Evolutionary conservation across 352 stramenopile genomes (phyloP).

Genomic region (Elongisporangium anandrum): DNA sequence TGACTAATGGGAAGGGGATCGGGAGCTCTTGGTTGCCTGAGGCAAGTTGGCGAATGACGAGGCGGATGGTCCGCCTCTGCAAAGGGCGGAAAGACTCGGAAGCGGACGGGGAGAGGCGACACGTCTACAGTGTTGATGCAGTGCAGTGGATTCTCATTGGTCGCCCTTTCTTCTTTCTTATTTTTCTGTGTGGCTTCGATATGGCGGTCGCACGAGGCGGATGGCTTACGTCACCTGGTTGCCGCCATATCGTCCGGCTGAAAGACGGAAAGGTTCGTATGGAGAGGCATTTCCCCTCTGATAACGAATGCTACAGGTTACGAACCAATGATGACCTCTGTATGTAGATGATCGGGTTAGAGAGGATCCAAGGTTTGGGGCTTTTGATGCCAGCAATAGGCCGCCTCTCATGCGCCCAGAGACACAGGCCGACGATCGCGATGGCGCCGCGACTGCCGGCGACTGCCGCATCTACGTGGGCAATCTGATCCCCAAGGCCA

Average conservation of each 20-base stretch:
- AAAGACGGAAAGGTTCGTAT: neutral
- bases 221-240: neutral
- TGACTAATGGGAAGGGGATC: neutral
- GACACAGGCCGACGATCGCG: conserved; percentile 4
- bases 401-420: neutral
- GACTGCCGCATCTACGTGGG: conserved; percentile 68
- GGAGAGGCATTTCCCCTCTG: neutral
- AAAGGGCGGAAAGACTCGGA: conserved; percentile 1
- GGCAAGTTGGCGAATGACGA: neutral
- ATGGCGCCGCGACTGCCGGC: conserved; percentile 15
- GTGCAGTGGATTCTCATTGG: neutral
- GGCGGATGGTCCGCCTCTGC: neutral
- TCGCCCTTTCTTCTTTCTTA: neutral
- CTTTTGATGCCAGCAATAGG: neutral
- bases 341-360: neutral
- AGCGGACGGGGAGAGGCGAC: neutral
- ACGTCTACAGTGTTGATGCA: neutral
- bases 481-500: conserved; percentile 66
- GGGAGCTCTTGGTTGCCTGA: neutral
- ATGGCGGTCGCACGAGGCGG: neutral
- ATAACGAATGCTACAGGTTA: too few relatives aligned
- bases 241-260: neutral
- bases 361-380: neutral
- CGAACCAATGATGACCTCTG: neutral
- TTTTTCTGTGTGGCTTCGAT: neutral